These are phyloP conservation scores for Laetiporus sulphureus DNA, from an alignment of 1,284 basidiomycete species.

Conservation along the genomic window DNA sequence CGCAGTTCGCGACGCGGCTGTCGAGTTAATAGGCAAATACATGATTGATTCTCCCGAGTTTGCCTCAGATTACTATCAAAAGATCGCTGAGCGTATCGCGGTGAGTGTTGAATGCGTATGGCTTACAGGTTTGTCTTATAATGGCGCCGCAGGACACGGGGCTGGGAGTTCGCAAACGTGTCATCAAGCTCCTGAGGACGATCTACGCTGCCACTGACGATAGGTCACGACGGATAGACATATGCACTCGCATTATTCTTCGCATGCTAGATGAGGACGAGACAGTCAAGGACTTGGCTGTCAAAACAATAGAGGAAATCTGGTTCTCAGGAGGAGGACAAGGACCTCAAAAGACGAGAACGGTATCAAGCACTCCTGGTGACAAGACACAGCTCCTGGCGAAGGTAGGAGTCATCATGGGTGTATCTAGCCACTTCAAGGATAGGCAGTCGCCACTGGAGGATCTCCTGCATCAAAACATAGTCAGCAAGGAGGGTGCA, in stretches of 20 bases:
- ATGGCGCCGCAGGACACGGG: slow-evolving; percentile 70
- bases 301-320: slow-evolving; percentile 83
- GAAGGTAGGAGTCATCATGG: slow-evolving; percentile 78
- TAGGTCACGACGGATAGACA: slow-evolving; percentile 63
- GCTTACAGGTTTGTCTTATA: background rate
- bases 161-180: slow-evolving; percentile 87
- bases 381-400: slow-evolving; percentile 48
- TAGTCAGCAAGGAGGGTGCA: slow-evolving; percentile 50
- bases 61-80: slow-evolving; percentile 79
- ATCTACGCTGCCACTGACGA: slow-evolving; percentile 69
- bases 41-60: slow-evolving; percentile 83
- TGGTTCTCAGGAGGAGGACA: slow-evolving; percentile 60
- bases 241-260: slow-evolving; percentile 77
- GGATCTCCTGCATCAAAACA: slow-evolving; percentile 76
- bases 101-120: slow-evolving; percentile 37
- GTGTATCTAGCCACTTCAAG: slow-evolving; percentile 74
- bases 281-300: slow-evolving; percentile 84
- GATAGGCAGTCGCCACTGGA: slow-evolving; percentile 83
- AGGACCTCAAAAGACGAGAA: slow-evolving; percentile 29
- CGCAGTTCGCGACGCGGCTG: slow-evolving; percentile 91
- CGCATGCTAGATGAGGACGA: slow-evolving; percentile 92
- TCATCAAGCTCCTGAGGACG: slow-evolving; percentile 86
- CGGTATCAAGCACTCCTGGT: slow-evolving; percentile 23
- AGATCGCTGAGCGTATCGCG: slow-evolving; percentile 82
- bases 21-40: slow-evolving; percentile 94